These are phyloP conservation scores for Fusarium napiforme DNA, from an alignment of 2,329 filamentous ascomycete species.

Conservation along the genomic window DNA sequence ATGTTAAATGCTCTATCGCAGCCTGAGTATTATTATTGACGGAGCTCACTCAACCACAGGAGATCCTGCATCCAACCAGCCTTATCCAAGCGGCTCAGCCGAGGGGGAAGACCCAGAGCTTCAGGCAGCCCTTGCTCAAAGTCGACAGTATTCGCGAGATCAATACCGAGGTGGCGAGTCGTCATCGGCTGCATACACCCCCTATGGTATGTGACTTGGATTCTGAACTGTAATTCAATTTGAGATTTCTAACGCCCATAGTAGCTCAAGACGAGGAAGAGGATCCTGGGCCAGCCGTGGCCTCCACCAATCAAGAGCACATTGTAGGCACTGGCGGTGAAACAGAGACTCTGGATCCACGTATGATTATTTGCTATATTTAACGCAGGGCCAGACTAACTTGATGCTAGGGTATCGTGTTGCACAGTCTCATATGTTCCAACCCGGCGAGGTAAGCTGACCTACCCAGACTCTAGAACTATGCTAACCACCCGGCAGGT, in stretches of 20 bases:
- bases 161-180: conserved; percentile 26
- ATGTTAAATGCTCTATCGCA: background rate
- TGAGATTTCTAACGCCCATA: background rate
- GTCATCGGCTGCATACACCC: conserved; percentile 9
- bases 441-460: conserved; percentile 53
- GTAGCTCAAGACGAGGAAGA: conserved; percentile 38
- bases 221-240: background rate
- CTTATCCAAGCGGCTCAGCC: background rate
- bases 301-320: conserved; percentile 21
- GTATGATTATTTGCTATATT: conserved; percentile 41
- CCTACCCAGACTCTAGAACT: background rate
- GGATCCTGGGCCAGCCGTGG: conserved; percentile 41
- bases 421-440: conserved; percentile 51
- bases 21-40: background rate
- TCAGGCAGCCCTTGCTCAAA: conserved; percentile 21
- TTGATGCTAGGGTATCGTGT: conserved; percentile 53
- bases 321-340: conserved; percentile 34
- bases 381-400: conserved; percentile 7
- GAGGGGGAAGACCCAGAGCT: conserved; percentile 21
- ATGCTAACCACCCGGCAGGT: conserved; percentile 51
- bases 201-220: conserved; percentile 16
- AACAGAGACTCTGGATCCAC: conserved; percentile 49
- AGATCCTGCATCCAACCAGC: conserved; percentile 13
- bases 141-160: conserved; percentile 13
- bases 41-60: background rate